Evolutionary conservation across 148 eudicot species (phyloP).

Genomic region (Arbutus unedo): DNA sequence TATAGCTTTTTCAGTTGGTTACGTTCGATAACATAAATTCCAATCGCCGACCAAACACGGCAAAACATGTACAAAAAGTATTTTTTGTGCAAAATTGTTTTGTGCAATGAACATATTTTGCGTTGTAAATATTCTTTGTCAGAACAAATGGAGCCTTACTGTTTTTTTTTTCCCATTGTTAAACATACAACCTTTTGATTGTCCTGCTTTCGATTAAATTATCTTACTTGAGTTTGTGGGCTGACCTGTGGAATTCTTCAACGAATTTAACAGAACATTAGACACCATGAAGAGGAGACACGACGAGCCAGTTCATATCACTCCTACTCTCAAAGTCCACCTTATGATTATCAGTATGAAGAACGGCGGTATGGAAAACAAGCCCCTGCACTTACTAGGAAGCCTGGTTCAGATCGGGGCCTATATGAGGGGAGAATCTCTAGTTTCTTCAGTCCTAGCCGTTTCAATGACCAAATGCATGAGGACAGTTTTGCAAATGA

Average conservation of each 20-base stretch:
- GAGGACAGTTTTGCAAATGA: constrained; percentile 69
- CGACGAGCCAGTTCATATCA: constrained; percentile 96
- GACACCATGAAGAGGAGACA: constrained; percentile 59
- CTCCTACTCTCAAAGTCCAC: constrained; percentile 96
- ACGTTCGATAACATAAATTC: neutral
- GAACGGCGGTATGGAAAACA: constrained; percentile 79
- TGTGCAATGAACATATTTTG: neutral
- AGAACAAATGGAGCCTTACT: neutral
- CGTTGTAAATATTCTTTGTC: neutral
- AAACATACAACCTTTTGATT: neutral
- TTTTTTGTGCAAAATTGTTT: neutral
- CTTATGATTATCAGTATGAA: constrained; percentile 92
- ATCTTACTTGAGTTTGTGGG: neutral
- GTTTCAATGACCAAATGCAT: constrained; percentile 51
- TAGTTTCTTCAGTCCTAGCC: constrained; percentile 75
- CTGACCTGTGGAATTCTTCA: constrained; percentile 16
- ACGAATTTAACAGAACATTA: constrained; percentile 39
- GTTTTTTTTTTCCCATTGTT: neutral
- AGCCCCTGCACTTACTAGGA: constrained; percentile 56
- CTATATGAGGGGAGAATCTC: constrained; percentile 56
- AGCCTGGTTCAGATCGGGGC: constrained; percentile 84
- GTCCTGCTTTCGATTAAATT: neutral
- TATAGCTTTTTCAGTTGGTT: neutral
- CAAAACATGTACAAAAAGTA: neutral
- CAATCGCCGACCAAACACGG: neutral